Evolutionary conservation across 306 rosid species (phyloP), one percentile per base, ranked within the genome.

Genomic region (Erythrophleum fordii): DNA sequence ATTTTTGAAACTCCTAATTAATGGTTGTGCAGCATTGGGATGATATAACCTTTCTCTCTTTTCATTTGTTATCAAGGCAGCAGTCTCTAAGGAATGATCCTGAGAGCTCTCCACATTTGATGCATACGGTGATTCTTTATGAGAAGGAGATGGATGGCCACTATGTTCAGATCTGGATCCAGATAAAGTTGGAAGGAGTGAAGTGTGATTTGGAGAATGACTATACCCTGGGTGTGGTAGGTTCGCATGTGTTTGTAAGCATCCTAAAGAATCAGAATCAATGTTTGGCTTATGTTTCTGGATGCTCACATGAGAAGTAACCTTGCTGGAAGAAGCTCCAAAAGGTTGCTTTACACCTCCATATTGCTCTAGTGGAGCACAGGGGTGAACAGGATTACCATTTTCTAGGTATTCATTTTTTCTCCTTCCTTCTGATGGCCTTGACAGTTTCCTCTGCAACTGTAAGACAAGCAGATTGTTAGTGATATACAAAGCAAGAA

Each of bases 41-140:
- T 71, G 61, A 51, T 75, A 59, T 59, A 79, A 44, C 52, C 82
- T 86, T 23, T 84, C 92, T 28, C 81, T 84, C 18, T 77, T 87
- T 56, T 68, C 86, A 41, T 82, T 86, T 72, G 77, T 78, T 74
- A 69, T 75, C 77, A 78, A 60, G 37, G 82, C 68, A 45, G 88
- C 83, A 69, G 85, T 74, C 46, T 86, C 91, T 44, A 80, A 79
- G 53, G 87, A 79, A 71, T 79, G 88, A 77, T 75, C 84, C 45
- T 77, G 87, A 83, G 88, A 88, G 74, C 89, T 77, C 76, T 87
- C 91, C 77, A 76, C 61, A 75, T 90, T 88, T 71, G 96, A 91
- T 1, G 80, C 81, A 84, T 82, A 88, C 26, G 92, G 89, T 22
- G 91, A 77, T 75, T 88, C 94, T 86, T 84, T 89, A 51, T 84